A percentile compares a stretch with the other conserved stretches of the same genome.
These are phyloP conservation scores for Cladosporium sp. DNA, from an alignment of 2,329 filamentous ascomycete species.

Conservation along the genomic window DNA sequence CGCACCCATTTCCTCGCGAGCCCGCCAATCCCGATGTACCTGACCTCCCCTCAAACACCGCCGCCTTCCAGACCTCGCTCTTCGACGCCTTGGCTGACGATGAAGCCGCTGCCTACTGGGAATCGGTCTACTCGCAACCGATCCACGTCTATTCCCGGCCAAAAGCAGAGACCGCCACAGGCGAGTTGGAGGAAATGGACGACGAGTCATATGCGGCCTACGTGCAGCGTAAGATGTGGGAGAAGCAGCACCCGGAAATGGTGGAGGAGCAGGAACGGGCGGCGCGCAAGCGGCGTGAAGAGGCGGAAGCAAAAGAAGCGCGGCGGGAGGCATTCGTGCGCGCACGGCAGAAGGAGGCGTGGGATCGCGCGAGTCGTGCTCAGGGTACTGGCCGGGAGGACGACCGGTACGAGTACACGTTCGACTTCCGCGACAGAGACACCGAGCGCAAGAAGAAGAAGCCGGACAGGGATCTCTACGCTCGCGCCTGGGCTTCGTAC, in stretches of 20 bases:
- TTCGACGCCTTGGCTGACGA: conserved; percentile 97
- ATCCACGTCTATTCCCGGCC: conserved; percentile 77
- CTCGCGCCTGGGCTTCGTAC: conserved; percentile 24
- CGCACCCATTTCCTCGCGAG: conserved; percentile 30
- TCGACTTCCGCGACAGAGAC: conserved; percentile 16
- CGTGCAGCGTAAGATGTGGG: conserved; percentile 89
- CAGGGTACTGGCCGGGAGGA: conserved; percentile 33
- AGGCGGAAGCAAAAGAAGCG: conserved; percentile 37
- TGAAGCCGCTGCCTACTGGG: conserved; percentile 92
- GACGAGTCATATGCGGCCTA: conserved; percentile 88
- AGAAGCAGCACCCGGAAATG: conserved; percentile 80
- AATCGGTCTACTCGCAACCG: conserved; percentile 91
- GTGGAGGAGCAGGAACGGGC: conserved; percentile 66
- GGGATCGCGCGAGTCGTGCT: conserved; percentile 23
- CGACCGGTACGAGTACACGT: conserved; percentile 47
- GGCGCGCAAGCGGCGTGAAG: conserved; percentile 45
- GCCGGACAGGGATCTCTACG: conserved; percentile 18
- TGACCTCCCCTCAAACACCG: conserved; percentile 36
- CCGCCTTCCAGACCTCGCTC: conserved; percentile 84
- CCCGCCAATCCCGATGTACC: conserved; percentile 17
- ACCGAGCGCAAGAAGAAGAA: conserved; percentile 10
- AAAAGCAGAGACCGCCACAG: conserved; percentile 42
- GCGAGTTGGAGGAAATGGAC: conserved; percentile 71
- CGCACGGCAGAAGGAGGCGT: conserved; percentile 30
- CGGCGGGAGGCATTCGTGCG: conserved; percentile 37